Conservation (phyloP, 805 yeast genomes). For the Starmerella potacharoeniae region DNA sequence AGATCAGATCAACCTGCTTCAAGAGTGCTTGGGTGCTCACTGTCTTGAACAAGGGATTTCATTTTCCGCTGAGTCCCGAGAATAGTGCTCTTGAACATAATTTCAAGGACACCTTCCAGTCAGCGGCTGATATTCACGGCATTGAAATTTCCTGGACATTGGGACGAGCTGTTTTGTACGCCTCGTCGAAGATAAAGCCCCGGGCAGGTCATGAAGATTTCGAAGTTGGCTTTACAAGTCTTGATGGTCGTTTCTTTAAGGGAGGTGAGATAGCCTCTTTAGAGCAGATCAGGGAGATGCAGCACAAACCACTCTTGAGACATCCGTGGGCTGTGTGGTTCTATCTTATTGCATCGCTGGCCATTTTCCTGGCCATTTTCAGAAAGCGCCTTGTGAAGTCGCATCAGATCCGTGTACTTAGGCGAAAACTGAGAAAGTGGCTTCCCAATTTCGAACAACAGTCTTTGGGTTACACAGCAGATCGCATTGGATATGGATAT, state of each 20-base stretch:
- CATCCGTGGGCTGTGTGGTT: neutral
- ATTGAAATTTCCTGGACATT: constrained; percentile 90
- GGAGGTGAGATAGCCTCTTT: constrained; percentile 23
- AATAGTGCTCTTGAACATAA: constrained; percentile 27
- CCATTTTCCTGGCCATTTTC: neutral
- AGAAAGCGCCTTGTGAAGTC: neutral
- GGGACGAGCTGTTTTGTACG: constrained; percentile 75
- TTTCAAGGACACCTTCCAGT: constrained; percentile 54
- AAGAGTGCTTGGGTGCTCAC: constrained; percentile 91
- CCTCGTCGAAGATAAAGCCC: constrained; percentile 51
- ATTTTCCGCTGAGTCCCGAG: constrained; percentile 43
- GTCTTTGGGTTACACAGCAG: constrained; percentile 2
- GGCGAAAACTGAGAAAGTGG: neutral
- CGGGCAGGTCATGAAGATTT: neutral
- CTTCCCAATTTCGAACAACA: neutral
- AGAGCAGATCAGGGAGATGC: neutral
- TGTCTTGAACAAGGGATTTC: constrained; percentile 84
- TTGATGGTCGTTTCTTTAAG: constrained; percentile 14
- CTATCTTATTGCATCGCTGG: neutral
- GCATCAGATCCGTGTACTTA: neutral
- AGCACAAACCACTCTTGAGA: neutral
- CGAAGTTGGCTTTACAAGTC: constrained; percentile 21
- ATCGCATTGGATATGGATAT: constrained; percentile 17
- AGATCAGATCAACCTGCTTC: constrained; percentile 70
- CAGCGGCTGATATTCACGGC: constrained; percentile 70